Evolutionary conservation across 2,329 filamentous ascomycete species (phyloP), one percentile per base, ranked within the genome.

Genomic region (Elsinoe necatrix): DNA sequence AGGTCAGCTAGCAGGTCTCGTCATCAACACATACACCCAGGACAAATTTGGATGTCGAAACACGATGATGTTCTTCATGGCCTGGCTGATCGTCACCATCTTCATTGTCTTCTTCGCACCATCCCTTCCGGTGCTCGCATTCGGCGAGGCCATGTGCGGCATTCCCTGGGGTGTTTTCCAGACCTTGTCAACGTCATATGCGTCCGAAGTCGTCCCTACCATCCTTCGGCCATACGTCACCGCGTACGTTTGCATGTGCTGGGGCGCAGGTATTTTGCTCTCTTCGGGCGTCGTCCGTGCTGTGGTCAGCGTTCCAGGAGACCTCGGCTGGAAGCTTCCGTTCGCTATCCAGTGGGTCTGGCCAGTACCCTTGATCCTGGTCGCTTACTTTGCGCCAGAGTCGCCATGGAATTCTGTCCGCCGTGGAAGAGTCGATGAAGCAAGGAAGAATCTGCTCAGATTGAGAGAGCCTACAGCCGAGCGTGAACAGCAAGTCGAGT

Each of bases 1-100:
- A 16, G 85, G 85, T 42, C 81, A 85, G 65, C 81, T 88, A 45
- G 75, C 87, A 50, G 85, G 85, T 11, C 74, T 86, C 48, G 71
- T 85, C 61, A 73, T 86, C 67, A 85, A 84, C 64, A 84, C 84
- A 27, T 81, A 76, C 67, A 69, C 84, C 42, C 81, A 82, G n/a
- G 83, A 87, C 68, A 56, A 61, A 9, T 61, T 62, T 14, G 67
- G 67, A 4, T 67, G 62, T 57, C 59, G 60, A 23, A 63, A 79
- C 65, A 85, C 82, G 16, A 77, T 87, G 60, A 80, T 86, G 57
- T 72, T 64, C 20, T 81, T 80, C 34, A 73, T 87, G 54, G 50
- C 20, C 34, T 54, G 31, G 31, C 21, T 54, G 3, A 21, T 54
- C 2, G 16, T 21, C 34, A 54, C 50, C 58, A 80, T 80, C 66